Evolutionary conservation across 164 flowering plant species (phyloP), one percentile per base, ranked within the genome.

Genomic region (Protea cynaroides): DNA sequence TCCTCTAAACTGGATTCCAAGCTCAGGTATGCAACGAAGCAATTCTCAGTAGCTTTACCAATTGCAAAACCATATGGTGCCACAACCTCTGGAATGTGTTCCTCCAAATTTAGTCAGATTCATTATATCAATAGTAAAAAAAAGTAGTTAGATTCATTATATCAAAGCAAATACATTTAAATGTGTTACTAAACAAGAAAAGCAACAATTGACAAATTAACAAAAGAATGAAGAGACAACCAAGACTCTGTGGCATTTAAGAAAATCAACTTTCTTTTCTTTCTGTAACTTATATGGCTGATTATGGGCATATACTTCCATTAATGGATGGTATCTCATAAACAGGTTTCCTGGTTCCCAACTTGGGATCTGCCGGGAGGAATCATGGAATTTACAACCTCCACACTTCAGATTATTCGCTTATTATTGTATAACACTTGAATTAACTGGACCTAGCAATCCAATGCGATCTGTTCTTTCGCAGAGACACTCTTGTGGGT

Each of bases 401-500:
- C 44, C 25, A 29, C 12, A 12, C 25, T 34, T 37, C 23, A n/a
- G 18, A 29, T 29, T 29, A 29, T n/a, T 13, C 25, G 29, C 15
- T 12, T 24, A 47, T 66, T 43, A 8, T 43, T 17, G 49, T 38
- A 25, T 18, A 25, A 11, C 23, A 59, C 62, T 78, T 14, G 68
- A 62, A 56, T 78, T 74, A 5, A 43, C 19, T 43, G 66, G 69
- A 43, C 70, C 69, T 74, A 49, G n/a, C 1, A 12, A 15, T 18
- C 19, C 80, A 53, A 68, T 65, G 67, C 97, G 86, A 36, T 72
- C 75, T 59, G 68, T 60, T 47, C 73, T 72, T 52, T 81, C 82
- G 51, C 96, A 85, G 19, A 95, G 79, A 67, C 99, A 95, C 66
- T 95, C 99, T 7, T 84, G 83, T 54, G 98, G 99, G 58, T 95